Percentiles rank a stretch among this genome's conserved stretches.
These are phyloP conservation scores for Argentina anserina DNA, from an alignment of 306 rosid species.

Conservation along the genomic window DNA sequence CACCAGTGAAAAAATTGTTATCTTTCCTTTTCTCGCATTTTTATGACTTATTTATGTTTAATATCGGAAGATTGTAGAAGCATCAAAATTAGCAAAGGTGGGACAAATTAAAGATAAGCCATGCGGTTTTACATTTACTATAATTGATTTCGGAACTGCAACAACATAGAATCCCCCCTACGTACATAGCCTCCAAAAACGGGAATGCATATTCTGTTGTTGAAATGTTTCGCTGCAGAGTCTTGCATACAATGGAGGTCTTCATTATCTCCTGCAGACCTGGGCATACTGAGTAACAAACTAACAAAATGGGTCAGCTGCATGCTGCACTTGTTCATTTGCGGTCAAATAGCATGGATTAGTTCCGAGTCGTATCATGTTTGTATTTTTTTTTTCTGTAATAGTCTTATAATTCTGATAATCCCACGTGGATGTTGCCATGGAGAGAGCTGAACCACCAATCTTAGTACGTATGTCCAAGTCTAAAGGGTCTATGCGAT, in stretches of 20 bases:
- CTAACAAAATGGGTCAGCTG: conserved; percentile 12
- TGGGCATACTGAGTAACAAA: neutral
- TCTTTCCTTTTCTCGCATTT: neutral
- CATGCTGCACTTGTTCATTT: neutral
- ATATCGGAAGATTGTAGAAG: neutral
- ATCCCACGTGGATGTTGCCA: too few relatives aligned
- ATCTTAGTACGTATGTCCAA: too few relatives aligned
- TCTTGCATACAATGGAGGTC: neutral
- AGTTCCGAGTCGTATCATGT: neutral
- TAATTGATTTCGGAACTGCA: conserved; percentile 7
- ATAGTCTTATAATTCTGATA: too few relatives aligned
- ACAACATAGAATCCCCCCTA: neutral
- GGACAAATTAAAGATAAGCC: too few relatives aligned
- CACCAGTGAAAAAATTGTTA: neutral
- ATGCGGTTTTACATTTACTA: too few relatives aligned
- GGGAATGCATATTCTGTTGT: neutral
- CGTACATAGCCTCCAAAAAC: neutral
- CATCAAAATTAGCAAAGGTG: neutral
- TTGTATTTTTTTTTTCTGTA: too few relatives aligned
- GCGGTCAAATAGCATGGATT: neutral
- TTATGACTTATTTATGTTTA: neutral
- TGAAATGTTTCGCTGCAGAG: neutral
- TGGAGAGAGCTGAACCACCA: too few relatives aligned
- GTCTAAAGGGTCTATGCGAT: neutral
- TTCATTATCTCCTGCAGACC: neutral